These are phyloP conservation scores for Magnusiomyces suaveolens DNA, from an alignment of 1,139 yeast species.

Conservation along the genomic window DNA sequence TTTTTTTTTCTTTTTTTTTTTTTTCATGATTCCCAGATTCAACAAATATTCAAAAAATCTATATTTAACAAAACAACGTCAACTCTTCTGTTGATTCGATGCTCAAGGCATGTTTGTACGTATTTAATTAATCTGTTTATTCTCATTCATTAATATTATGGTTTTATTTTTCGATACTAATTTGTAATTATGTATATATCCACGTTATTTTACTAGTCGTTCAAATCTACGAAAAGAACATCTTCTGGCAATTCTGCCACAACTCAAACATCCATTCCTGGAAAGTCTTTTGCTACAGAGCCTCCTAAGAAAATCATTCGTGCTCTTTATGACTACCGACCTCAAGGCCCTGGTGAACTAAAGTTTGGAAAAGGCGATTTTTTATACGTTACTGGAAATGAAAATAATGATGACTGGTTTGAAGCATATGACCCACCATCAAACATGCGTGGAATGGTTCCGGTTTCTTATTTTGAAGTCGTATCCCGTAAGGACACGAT, in stretches of 20 bases:
- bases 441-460: slow-evolving; percentile 75
- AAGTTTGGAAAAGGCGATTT: slow-evolving; percentile 75
- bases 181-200: too few species aligned
- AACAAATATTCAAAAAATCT: not conserved
- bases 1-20: too few species aligned
- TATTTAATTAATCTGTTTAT: not conserved
- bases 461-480: slow-evolving; percentile 71
- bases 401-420: slow-evolving; percentile 63
- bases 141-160: too few species aligned
- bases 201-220: not conserved
- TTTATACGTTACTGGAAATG: slow-evolving; percentile 65
- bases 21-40: not conserved
- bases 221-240: not conserved
- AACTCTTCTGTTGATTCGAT: not conserved
- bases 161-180: too few species aligned
- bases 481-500: slow-evolving; percentile 47
- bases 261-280: not conserved
- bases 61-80: too few species aligned
- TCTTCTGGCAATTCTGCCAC: slow-evolving; percentile 1
- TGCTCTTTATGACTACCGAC: slow-evolving; percentile 67
- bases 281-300: slow-evolving; percentile 24
- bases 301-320: slow-evolving; percentile 73
- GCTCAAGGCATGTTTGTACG: not conserved
- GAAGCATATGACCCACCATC: slow-evolving; percentile 85
- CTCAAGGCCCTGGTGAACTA: slow-evolving; percentile 78